Percentiles rank a stretch among this genome's conserved stretches.
These are phyloP conservation scores for Anacardium occidentale DNA, from an alignment of 345 rosid genomes.

Conservation along the genomic window DNA sequence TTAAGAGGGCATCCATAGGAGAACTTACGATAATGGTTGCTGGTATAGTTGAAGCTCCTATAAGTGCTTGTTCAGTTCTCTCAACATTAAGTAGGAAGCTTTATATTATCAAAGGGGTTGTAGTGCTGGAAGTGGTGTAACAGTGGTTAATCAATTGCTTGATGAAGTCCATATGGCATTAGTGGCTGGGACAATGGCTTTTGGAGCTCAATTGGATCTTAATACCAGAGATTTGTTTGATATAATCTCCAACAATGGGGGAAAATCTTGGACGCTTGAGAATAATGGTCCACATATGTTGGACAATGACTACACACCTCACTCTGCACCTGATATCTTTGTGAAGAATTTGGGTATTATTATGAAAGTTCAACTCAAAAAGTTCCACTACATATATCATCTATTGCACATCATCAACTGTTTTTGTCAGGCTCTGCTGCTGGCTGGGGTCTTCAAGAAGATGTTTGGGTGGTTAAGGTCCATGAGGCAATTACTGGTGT, in stretches of 20 bases:
- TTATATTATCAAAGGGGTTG: constrained; percentile 79
- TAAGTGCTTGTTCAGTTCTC: constrained; percentile 60
- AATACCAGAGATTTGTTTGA: constrained; percentile 67
- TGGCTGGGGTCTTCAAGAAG: constrained; percentile 93
- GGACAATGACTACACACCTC: constrained; percentile 86
- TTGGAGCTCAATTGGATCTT: constrained; percentile 90
- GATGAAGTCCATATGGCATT: constrained; percentile 97
- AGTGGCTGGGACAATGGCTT: constrained; percentile 95
- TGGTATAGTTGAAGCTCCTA: constrained; percentile 75
- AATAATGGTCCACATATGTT: constrained; percentile 97
- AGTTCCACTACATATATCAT: constrained; percentile 80
- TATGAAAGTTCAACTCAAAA: constrained; percentile 62
- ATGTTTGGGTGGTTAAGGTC: constrained; percentile 94
- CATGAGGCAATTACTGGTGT: constrained; percentile 82
- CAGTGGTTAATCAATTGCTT: constrained; percentile 93
- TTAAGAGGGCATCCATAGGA: too few relatives aligned
- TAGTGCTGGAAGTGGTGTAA: constrained; percentile 93
- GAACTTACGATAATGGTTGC: constrained; percentile 94
- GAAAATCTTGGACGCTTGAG: constrained; percentile 97
- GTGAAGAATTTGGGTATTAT: constrained; percentile 99
- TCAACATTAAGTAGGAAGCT: constrained; percentile 94
- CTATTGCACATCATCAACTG: constrained; percentile 65
- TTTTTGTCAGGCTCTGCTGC: constrained; percentile 91
- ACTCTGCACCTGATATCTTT: constrained; percentile 92
- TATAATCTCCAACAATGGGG: constrained; percentile 54